Conservation (phyloP, 2,329 filamentous ascomycete genomes). For the Hortaea werneckii region DNA sequence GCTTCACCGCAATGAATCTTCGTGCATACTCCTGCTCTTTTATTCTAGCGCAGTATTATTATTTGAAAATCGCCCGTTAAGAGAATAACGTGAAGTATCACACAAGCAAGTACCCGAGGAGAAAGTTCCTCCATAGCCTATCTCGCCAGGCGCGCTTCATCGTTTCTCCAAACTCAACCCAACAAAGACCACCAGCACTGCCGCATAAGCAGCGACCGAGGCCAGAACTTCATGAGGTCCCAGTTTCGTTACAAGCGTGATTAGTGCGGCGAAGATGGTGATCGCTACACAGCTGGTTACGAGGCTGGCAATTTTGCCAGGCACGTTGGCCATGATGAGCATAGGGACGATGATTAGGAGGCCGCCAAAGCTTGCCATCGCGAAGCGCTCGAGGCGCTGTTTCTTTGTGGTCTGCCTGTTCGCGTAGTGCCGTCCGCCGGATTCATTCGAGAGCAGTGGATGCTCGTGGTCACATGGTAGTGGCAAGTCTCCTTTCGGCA, state of each 20-base stretch:
- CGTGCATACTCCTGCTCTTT: no score
- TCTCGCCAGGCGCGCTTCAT: no score
- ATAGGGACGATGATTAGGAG: constrained; percentile 5
- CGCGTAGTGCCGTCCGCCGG: background rate
- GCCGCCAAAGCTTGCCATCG: constrained; percentile 4
- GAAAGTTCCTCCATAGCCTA: no score
- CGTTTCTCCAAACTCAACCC: constrained; percentile 1
- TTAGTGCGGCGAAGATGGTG: constrained; percentile 3
- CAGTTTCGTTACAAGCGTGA: constrained; percentile 1
- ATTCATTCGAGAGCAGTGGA: background rate
- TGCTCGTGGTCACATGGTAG: background rate
- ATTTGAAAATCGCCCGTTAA: no score
- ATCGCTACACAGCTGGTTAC: constrained; percentile 5
- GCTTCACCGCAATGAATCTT: no score
- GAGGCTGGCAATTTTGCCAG: constrained; percentile 2
- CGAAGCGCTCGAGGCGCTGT: constrained; percentile 1
- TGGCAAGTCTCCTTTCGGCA: background rate
- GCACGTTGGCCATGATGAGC: constrained; percentile 6
- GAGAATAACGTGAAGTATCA: no score
- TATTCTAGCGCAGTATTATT: no score
- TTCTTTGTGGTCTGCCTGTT: background rate
- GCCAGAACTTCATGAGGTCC: constrained; percentile 5
- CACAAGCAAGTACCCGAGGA: no score
- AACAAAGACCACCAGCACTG: constrained; percentile 6
- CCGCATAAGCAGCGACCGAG: constrained; percentile 6